phyloP scores from a whole-genome alignment of 352 stramenopile species.

The Chrysophaeum taylorii region DNA sequence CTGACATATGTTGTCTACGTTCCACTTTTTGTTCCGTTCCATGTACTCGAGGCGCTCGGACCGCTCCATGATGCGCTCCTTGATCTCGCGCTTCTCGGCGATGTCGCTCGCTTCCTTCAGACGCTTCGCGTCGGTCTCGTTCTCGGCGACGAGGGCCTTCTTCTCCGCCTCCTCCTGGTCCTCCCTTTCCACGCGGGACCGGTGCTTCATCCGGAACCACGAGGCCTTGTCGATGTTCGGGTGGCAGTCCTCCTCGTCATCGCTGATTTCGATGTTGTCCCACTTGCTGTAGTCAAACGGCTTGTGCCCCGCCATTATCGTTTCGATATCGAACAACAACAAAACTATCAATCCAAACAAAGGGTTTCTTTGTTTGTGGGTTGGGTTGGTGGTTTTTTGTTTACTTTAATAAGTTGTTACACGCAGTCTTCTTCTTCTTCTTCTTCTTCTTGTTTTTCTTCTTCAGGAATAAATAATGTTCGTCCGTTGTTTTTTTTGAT shows the following conservation, averaged over 20 bases:
- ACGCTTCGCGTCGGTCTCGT: slow-evolving; percentile 33
- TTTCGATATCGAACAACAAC: slow-evolving; percentile 10
- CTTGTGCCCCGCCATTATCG: no score
- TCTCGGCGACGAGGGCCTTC: slow-evolving; percentile 35
- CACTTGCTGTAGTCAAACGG: slow-evolving; percentile 71
- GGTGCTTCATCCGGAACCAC: slow-evolving; percentile 58
- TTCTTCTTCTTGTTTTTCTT: no score
- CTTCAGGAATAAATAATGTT: no score
- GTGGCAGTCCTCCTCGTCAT: slow-evolving; percentile 75
- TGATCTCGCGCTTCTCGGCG: not conserved
- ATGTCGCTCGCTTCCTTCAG: no score
- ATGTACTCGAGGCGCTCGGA: slow-evolving; percentile 50
- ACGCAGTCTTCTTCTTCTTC: no score
- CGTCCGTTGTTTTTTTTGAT: no score
- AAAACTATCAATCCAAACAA: no score
- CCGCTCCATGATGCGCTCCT: slow-evolving; percentile 10
- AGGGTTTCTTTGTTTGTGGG: not conserved
- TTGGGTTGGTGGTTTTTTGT: no score
- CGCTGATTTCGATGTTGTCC: slow-evolving; percentile 70
- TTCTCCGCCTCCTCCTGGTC: slow-evolving; percentile 54
- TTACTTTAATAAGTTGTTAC: no score
- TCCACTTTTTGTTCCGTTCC: slow-evolving; percentile 71
- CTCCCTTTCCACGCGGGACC: slow-evolving; percentile 54
- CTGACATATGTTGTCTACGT: slow-evolving; percentile 70
- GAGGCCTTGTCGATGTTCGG: slow-evolving; percentile 57